A percentile compares a stretch with the other conserved stretches of the same genome.
These are phyloP conservation scores for Tieghemiomyces parasiticus DNA, from an alignment of 192 early-diverging fungal species.

Conservation along the genomic window DNA sequence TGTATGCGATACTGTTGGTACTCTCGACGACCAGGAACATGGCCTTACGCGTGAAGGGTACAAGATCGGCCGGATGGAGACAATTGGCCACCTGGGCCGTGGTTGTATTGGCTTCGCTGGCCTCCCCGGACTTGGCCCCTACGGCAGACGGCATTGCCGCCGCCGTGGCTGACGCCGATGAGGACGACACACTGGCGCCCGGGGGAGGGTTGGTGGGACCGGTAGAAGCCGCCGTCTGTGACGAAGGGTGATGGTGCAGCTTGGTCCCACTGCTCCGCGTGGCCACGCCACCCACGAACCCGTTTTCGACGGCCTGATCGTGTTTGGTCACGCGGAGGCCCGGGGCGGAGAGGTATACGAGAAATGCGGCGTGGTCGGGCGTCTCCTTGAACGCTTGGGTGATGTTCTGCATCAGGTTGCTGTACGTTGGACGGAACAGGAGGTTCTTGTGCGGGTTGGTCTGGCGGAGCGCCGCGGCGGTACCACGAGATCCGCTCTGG, in stretches of 20 bases:
- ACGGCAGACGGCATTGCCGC: conserved; percentile 27
- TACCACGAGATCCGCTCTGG: neutral
- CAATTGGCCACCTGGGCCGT: conserved; percentile 52
- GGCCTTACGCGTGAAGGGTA: conserved; percentile 91
- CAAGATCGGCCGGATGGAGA: conserved; percentile 75
- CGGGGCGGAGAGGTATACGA: conserved; percentile 86
- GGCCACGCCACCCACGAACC: conserved; percentile 24
- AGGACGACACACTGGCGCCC: too few species aligned
- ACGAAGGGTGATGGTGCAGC: too few species aligned
- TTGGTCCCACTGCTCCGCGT: neutral
- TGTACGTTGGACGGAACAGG: conserved; percentile 78
- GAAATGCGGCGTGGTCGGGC: conserved; percentile 63
- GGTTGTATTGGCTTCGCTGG: conserved; percentile 14
- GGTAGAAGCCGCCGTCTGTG: too few species aligned
- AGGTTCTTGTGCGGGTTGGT: conserved; percentile 87
- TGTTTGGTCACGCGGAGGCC: conserved; percentile 25
- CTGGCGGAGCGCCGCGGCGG: conserved; percentile 15
- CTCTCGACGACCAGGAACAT: conserved; percentile 91
- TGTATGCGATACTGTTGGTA: conserved; percentile 72
- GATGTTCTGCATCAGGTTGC: conserved; percentile 83
- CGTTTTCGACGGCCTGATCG: conserved; percentile 12
- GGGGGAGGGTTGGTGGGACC: too few species aligned
- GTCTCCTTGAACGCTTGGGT: conserved; percentile 87
- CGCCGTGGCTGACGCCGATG: too few species aligned
- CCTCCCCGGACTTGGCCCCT: conserved; percentile 17